Percentiles rank a stretch among this genome's conserved stretches.
These are phyloP conservation scores for Dioscorea cayenensis DNA, from an alignment of 116 monocot genomes.

Conservation along the genomic window DNA sequence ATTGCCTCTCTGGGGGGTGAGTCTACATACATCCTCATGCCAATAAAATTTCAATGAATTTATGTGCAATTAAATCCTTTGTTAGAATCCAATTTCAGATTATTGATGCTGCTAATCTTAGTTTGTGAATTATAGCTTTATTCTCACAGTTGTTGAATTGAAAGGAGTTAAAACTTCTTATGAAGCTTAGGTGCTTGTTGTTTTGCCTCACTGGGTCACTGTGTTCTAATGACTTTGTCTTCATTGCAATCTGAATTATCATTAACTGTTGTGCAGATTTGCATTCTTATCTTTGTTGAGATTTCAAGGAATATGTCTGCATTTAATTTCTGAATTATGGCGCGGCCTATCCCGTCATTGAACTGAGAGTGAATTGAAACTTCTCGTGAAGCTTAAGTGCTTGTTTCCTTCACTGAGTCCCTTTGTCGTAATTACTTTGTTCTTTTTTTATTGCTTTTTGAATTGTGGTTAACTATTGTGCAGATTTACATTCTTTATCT, in stretches of 20 bases:
- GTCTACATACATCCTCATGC: slow-evolving; percentile 4
- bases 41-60: not conserved
- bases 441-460: too few relatives aligned
- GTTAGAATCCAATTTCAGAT: not conserved
- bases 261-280: not conserved
- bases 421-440: too few relatives aligned
- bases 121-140: not conserved
- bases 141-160: not conserved
- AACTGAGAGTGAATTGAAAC: too few relatives aligned
- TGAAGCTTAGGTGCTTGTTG: not conserved
- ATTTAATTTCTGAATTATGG: too few relatives aligned
- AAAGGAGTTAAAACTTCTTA: not conserved
- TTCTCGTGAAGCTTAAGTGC: too few relatives aligned
- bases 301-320: not conserved
- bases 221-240: not conserved
- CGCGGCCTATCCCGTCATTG: too few relatives aligned
- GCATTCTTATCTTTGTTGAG: not conserved
- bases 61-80: not conserved
- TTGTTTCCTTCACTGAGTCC: too few relatives aligned
- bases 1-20: slow-evolving; percentile 79
- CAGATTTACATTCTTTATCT: too few relatives aligned
- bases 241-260: not conserved
- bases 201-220: not conserved
- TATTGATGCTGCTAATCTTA: too few relatives aligned
- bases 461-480: too few relatives aligned